A percentile compares a stretch with the other conserved stretches of the same genome.
Evolutionary conservation across 164 flowering plant genomes (phyloP).

Genomic region (Magnolia changhungtana): DNA sequence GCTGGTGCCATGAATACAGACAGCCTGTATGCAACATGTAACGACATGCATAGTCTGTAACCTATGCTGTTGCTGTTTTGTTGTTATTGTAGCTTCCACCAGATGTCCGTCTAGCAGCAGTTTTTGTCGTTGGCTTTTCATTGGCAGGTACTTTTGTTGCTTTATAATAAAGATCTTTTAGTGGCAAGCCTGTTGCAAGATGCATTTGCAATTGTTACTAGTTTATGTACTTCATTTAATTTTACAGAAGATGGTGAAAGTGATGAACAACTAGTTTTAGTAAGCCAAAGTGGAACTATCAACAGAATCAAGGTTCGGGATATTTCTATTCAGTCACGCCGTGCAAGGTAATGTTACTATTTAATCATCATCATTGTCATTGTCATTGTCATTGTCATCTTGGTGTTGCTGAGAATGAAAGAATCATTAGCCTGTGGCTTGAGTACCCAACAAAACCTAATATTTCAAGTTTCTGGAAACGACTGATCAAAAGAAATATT

Average conservation of each 20-base stretch:
- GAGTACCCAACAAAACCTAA: too few species aligned
- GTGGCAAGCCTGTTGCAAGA: background rate
- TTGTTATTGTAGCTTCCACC: slow-evolving; percentile 43
- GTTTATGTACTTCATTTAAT: background rate
- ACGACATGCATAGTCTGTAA: background rate
- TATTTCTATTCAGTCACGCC: slow-evolving; percentile 83
- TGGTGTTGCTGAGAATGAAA: too few species aligned
- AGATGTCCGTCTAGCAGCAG: slow-evolving; percentile 78
- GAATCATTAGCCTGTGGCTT: too few species aligned
- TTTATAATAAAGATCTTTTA: background rate
- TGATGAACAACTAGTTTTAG: slow-evolving; percentile 91
- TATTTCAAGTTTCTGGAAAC: too few species aligned
- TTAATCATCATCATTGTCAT: background rate
- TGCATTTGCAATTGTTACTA: background rate
- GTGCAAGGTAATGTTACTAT: slow-evolving; percentile 56
- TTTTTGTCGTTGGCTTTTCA: slow-evolving; percentile 81
- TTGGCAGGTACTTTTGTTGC: slow-evolving; percentile 42
- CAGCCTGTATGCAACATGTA: background rate
- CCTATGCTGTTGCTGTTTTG: background rate
- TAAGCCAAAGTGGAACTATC: slow-evolving; percentile 96
- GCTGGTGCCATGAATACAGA: background rate
- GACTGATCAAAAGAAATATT: too few species aligned
- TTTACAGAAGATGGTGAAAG: slow-evolving; percentile 83
- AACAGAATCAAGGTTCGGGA: slow-evolving; percentile 94
- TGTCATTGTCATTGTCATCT: background rate